Percentiles rank a stretch among this genome's conserved stretches.
phyloP scores from a whole-genome alignment of 352 stramenopile species.

The Elongisporangium anandrum region DNA sequence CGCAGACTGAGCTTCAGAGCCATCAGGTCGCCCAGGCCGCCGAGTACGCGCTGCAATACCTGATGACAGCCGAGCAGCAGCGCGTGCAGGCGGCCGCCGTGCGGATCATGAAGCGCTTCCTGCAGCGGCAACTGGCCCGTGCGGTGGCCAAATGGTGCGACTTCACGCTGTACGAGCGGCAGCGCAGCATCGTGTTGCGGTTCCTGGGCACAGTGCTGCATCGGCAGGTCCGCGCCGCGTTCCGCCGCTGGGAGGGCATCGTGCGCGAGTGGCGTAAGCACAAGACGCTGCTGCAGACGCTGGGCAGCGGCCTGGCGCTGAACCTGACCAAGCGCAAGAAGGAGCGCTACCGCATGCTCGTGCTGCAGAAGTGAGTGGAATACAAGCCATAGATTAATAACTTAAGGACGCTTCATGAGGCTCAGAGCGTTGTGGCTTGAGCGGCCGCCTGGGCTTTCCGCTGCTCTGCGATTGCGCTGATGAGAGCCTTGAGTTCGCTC shows the following conservation, averaged over 20 bases:
- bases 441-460: not conserved
- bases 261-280: conserved; percentile 38
- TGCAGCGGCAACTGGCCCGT: conserved; percentile 29
- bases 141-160: conserved; percentile 45
- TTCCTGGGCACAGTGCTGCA: conserved; percentile 43
- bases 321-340: conserved; percentile 61
- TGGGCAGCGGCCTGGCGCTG: conserved; percentile 48
- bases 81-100: conserved; percentile 44
- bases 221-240: conserved; percentile 47
- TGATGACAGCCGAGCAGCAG: conserved; percentile 46
- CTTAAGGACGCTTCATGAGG: not conserved
- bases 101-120: conserved; percentile 37
- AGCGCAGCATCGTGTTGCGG: conserved; percentile 32
- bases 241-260: conserved; percentile 50
- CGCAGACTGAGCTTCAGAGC: conserved; percentile 31
- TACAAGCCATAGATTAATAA: not conserved
- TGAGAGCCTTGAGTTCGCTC: not conserved
- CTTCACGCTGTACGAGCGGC: conserved; percentile 34
- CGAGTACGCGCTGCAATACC: conserved; percentile 58
- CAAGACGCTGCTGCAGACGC: conserved; percentile 34
- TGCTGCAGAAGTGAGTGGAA: conserved; percentile 49
- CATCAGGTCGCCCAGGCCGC: conserved; percentile 48
- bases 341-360: conserved; percentile 62
- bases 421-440: not conserved
- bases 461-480: not conserved